A percentile compares a stretch with the other conserved stretches of the same genome.
Conservation (phyloP, 1,284 basidiomycete species). For the Leccinum pseudoinsigne region DNA sequence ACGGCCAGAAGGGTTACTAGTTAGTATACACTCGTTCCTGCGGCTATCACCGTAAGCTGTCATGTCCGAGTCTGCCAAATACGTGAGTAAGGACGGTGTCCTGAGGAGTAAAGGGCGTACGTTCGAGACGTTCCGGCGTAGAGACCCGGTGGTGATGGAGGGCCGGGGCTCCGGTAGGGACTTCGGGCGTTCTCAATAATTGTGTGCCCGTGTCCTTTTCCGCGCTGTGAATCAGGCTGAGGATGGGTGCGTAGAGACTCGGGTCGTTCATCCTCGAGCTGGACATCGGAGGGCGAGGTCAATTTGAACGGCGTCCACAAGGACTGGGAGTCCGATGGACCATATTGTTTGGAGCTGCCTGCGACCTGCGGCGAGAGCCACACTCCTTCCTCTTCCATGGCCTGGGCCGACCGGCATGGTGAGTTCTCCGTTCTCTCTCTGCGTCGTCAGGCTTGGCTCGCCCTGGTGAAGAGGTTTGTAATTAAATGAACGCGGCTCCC, state of each 20-base stretch:
- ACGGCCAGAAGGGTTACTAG: too few relatives aligned
- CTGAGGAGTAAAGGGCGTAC: constrained; percentile 37
- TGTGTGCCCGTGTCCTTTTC: constrained; percentile 14
- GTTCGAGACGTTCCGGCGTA: not conserved
- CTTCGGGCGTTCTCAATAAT: constrained; percentile 12
- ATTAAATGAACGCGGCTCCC: not conserved
- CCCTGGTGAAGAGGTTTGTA: not conserved
- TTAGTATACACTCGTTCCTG: too few relatives aligned
- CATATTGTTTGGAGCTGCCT: too few relatives aligned
- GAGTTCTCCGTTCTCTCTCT: not conserved
- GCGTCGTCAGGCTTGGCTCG: not conserved
- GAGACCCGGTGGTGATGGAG: constrained; percentile 1
- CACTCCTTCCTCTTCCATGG: not conserved
- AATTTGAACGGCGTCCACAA: too few relatives aligned
- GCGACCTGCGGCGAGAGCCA: too few relatives aligned
- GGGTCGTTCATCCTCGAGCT: too few relatives aligned
- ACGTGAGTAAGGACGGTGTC: constrained; percentile 49
- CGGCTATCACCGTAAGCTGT: too few relatives aligned
- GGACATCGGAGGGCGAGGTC: too few relatives aligned
- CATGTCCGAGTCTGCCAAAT: constrained; percentile 26
- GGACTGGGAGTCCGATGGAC: too few relatives aligned
- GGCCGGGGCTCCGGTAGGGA: constrained; percentile 1
- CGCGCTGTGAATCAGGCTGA: constrained; percentile 19
- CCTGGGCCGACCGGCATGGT: constrained; percentile 8
- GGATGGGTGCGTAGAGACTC: too few relatives aligned